Evolutionary conservation across 768 basidiomycete genomes (phyloP).

Genomic region (Dacryopinax primogenitus): DNA sequence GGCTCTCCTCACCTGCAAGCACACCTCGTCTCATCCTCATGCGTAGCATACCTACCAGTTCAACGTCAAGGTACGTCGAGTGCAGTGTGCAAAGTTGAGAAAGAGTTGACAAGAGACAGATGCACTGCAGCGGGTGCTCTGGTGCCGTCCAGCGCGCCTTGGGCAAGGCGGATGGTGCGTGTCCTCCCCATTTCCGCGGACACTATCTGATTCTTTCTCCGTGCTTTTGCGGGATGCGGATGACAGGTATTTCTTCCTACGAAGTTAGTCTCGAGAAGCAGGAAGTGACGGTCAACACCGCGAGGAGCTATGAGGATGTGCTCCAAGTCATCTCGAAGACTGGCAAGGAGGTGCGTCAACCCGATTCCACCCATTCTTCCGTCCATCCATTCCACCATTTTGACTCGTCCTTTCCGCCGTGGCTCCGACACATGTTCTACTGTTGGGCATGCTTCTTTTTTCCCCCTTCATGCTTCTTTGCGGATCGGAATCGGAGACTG

Average conservation of each 20-base stretch:
- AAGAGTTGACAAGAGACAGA: slow-evolving; percentile 33
- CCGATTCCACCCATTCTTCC: too few species aligned
- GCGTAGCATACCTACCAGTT: slow-evolving; percentile 49
- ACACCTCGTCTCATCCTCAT: neutral
- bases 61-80: slow-evolving; percentile 55
- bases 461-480: neutral
- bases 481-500: neutral
- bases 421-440: neutral
- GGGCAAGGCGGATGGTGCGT: slow-evolving; percentile 46
- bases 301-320: slow-evolving; percentile 49
- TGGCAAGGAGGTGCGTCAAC: slow-evolving; percentile 72
- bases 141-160: slow-evolving; percentile 67
- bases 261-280: slow-evolving; percentile 55
- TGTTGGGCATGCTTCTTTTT: neutral
- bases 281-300: slow-evolving; percentile 54
- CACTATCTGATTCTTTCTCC: neutral
- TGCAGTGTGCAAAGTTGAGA: neutral
- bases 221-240: neutral
- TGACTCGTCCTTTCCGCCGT: neutral
- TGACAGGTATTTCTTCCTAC: slow-evolving; percentile 44
- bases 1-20: neutral
- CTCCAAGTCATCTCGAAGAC: slow-evolving; percentile 75
- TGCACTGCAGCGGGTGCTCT: slow-evolving; percentile 80
- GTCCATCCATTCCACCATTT: neutral
- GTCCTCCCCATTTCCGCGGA: neutral